These are phyloP conservation scores for Clitopilus hobsonii DNA, from an alignment of 768 basidiomycete genomes.

Conservation along the genomic window DNA sequence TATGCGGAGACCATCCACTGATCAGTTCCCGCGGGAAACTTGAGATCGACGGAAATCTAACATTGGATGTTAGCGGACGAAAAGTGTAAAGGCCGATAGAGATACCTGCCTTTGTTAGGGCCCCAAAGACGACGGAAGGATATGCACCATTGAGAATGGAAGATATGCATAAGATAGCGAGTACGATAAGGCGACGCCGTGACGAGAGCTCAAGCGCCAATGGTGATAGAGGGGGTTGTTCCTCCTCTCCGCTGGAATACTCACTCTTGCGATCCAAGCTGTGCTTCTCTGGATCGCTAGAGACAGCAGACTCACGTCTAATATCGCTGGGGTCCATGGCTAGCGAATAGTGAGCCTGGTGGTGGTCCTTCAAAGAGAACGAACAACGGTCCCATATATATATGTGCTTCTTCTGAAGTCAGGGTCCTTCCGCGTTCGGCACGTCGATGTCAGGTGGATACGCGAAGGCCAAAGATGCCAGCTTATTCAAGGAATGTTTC, in stretches of 20 bases:
- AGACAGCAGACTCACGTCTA: not conserved
- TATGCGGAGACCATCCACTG: slow-evolving; percentile 10
- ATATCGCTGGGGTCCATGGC: not conserved
- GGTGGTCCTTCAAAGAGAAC: not conserved
- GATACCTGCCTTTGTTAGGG: not conserved
- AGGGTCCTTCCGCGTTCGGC: not conserved
- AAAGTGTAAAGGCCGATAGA: not conserved
- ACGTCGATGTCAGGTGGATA: not conserved
- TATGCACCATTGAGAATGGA: not conserved
- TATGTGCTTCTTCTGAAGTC: not conserved
- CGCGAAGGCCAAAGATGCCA: not conserved
- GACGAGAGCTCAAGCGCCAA: not conserved
- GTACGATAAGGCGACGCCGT: not conserved
- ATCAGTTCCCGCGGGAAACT: slow-evolving; percentile 7
- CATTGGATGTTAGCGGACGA: not conserved
- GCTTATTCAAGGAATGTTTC: not conserved
- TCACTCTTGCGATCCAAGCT: not conserved
- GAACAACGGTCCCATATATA: not conserved
- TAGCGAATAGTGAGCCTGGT: not conserved
- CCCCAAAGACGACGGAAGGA: not conserved
- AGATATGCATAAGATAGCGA: not conserved
- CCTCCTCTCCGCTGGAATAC: not conserved
- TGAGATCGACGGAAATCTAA: not conserved
- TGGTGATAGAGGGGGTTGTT: not conserved
- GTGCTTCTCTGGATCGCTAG: not conserved